Evolutionary conservation across 345 rosid species (phyloP), one percentile per base, ranked within the genome.

Genomic region (Anacardium occidentale): DNA sequence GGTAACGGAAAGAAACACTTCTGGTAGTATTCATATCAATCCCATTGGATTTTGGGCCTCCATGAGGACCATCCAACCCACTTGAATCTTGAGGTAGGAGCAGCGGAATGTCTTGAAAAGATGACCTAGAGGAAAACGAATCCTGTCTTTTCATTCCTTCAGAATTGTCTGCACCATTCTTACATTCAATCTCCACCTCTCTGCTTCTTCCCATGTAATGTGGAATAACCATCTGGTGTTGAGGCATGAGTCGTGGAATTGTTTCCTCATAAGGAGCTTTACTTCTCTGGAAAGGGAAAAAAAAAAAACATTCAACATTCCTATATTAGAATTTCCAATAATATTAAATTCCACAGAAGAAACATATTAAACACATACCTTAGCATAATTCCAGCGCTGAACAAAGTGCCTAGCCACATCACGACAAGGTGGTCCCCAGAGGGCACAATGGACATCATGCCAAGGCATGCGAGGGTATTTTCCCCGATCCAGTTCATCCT

Each of bases 361-460:
- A 76, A 37, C 53, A 68, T 20, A 64, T 62, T 18, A 58, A 69
- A 20, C 61, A 77, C 24, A 70, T 55, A 96, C 99, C 99, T 96
- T 96, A 62, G 99, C 99, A 83, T 87, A 88, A 88, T 96, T 96
- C 99, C 99, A 96, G 20, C 99, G 96, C 78, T 96, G 99, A 74
- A 96, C 98, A 73, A 96, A 96, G 82, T 96, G 99, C 76, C 99
- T 86, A 32, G 99, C 99, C 42, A 86, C 84, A 74, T 96, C 99
- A 22, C 90, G 94, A 76, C 99, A 96, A 75, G 99, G 93, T 32
- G 99, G 97, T 32, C 99, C 99, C 99, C 94, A 90, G 10, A 96
- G 88, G 57, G 99, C 98, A 90, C 98, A 96, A 69, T 96, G 99
- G 62, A 96, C 97, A 71, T 96, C 99, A 85, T 96, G 98, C 97